A percentile compares a stretch with the other conserved stretches of the same genome.
Conservation (phyloP, 495 filamentous ascomycete species). For the Hypoxylon trugodes region DNA sequence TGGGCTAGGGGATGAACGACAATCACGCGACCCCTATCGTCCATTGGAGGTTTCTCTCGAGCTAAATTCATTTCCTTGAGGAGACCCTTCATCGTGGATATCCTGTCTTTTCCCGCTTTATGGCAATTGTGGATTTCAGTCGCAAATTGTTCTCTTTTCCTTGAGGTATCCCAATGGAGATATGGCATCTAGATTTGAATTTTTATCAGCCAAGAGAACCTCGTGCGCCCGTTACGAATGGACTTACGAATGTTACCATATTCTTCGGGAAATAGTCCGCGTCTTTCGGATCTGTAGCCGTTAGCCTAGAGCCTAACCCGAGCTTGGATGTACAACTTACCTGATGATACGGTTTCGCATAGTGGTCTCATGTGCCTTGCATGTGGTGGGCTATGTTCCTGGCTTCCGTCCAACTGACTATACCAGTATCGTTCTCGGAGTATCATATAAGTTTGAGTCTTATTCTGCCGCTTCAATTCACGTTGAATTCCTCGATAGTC, state of each 20-base stretch:
- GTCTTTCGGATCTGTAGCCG: conserved; percentile 12
- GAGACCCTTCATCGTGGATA: conserved; percentile 25
- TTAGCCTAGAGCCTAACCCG: not conserved
- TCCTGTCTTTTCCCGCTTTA: not conserved
- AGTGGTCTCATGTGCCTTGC: conserved; percentile 50
- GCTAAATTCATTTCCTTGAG: not conserved
- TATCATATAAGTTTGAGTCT: conserved; percentile 24
- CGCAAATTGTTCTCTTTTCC: conserved; percentile 37
- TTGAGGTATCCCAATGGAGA: conserved; percentile 69
- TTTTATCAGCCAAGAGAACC: not conserved
- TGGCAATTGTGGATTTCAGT: conserved; percentile 44
- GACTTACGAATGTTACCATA: conserved; percentile 51
- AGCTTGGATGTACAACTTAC: conserved; percentile 13
- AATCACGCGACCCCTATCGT: conserved; percentile 37
- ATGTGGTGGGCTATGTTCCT: conserved; percentile 40
- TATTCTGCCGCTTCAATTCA: conserved; percentile 5
- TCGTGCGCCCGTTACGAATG: not conserved
- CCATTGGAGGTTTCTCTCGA: conserved; percentile 2
- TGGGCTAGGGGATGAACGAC: conserved; percentile 46
- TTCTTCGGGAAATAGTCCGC: conserved; percentile 42
- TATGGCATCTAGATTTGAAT: conserved; percentile 64
- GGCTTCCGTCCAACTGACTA: conserved; percentile 32
- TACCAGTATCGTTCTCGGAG: conserved; percentile 37
- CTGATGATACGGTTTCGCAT: conserved; percentile 43
- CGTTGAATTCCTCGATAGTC: conserved; percentile 10